Evolutionary conservation across 225 moss, liverwort and hornwort species (phyloP), one percentile per base, ranked within the genome.

Genomic region (Ulota crispa): DNA sequence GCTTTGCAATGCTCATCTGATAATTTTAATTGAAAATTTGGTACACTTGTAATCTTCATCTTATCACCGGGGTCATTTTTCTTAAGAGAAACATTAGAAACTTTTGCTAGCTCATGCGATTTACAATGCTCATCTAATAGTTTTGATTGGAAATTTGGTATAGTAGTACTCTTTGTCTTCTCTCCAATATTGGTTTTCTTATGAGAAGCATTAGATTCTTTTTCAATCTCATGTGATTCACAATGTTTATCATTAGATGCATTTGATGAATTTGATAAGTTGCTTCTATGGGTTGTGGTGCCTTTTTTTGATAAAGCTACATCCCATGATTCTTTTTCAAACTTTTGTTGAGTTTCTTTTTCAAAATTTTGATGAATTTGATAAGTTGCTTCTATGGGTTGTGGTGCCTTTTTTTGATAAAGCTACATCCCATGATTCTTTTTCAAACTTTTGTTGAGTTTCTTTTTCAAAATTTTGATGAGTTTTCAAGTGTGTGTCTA

Each of bases 91-190:
- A 14, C 45, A 14, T 45, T 45, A 45, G 4, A 45, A 45, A 14
- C 45, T 45, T 45, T 45, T 45, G 45, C 54, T 10, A 16, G 21
- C 27, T 64, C 27, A 71, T 76, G 71, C n/a, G 9, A 72, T 11
- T 71, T 76, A 5, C 56, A 76, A 37, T 70, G 42, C 2, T 84
- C 63, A 80, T 75, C 1, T 10, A 0, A 28, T 31, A 15, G 53
- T 55, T 80, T 84, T 54, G 20, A 61, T 62, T 68, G 75, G 26
- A 62, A 75, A 54, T 75, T 62, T 21, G 26, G 69, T 27, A 20
- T 3, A 61, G 9, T 41, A 23, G 0, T 13, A 56, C 10, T 9
- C 19, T 26, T 36, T 11, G 8, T 20, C 1, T 71, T 24, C 4
- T 13, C 8, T 19, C 60, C 0, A 5, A 1, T 2, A 9, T 7